Evolutionary conservation across 2,329 filamentous ascomycete species (phyloP), one percentile per base, ranked within the genome.

Genomic region (Colletotrichum musicola): DNA sequence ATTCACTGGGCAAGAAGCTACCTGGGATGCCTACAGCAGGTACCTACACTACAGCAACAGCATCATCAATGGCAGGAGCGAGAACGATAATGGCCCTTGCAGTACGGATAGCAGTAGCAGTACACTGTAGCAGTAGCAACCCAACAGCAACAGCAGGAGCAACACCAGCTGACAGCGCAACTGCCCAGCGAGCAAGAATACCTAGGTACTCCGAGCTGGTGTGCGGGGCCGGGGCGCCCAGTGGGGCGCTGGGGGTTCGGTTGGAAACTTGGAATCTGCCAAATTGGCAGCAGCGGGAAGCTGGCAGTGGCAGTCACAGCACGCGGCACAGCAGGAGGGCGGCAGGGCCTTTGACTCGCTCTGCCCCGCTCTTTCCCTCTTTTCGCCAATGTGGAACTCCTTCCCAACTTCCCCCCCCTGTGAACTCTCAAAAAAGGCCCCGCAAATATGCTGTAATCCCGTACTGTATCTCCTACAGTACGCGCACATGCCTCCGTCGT

Each of bases 291-390:
- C 40, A 62, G 40, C 49, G 38, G 49, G 59, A 54, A 62, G 47
- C 59, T 56, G 40, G 25, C 14, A 56, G 47, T 13, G 7, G 30
- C 30, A 35, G 9, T 35, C 7, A 10, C 7, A 35, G 30, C 30
- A 35, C 7, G 30, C 30, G 30, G 30, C 7, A 35, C 30, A 35
- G 30, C 30, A 35, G 30, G 30, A 7, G 2, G 30, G 30, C 30
- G n/a, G 51, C 64, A 67, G 64, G 64, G 64, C 53, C 9, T 18
- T 63, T 67, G 64, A 67, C 64, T 67, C 59, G 51, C 20, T 40
- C 6, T 14, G 62, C 27, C 65, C 62, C 62, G 47, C 54, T 68
- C 62, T 46, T 69, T 61, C 62, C 44, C 64, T 53, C 47, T 55
- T 57, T 30, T 42, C 27, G 50, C 46, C 22, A 46, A 46, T 20